phyloP scores from a whole-genome alignment of 768 basidiomycete genomes.

The Mycena crocata region DNA sequence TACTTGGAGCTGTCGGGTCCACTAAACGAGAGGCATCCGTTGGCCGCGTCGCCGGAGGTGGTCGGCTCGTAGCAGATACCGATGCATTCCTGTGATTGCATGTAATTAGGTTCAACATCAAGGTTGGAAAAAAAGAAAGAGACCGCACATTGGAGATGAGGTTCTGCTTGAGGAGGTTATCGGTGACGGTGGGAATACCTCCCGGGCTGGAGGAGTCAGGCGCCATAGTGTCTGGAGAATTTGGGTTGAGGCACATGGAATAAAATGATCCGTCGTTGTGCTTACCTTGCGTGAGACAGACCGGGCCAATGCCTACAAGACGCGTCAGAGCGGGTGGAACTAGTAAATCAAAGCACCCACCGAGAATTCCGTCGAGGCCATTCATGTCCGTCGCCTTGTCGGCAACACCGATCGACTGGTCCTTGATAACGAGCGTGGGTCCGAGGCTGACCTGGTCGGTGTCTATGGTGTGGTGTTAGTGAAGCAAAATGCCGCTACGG shows the following conservation, averaged over 20 bases:
- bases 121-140: not conserved
- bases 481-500: not conserved
- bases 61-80: conserved; percentile 55
- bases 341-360: conserved; percentile 40
- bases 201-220: not conserved
- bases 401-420: conserved; percentile 64
- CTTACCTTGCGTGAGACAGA: conserved; percentile 52
- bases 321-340: not conserved
- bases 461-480: not conserved
- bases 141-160: conserved; percentile 40
- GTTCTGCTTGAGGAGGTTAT: conserved; percentile 49
- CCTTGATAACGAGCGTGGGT: conserved; percentile 49
- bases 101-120: not conserved
- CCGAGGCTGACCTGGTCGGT: conserved; percentile 32
- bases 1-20: conserved; percentile 43
- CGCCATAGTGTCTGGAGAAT: conserved; percentile 23
- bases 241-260: not conserved
- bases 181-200: conserved; percentile 58
- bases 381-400: conserved; percentile 20
- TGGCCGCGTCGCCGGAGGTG: conserved; percentile 19
- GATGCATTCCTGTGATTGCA: conserved; percentile 35
- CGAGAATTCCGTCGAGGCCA: conserved; percentile 60
- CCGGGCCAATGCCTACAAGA: conserved; percentile 57
- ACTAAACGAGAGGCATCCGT: conserved; percentile 39
- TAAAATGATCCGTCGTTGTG: not conserved